These are phyloP conservation scores for Plasmodium cynomolgi DNA, from an alignment of 169 alveolate species.

Conservation along the genomic window DNA sequence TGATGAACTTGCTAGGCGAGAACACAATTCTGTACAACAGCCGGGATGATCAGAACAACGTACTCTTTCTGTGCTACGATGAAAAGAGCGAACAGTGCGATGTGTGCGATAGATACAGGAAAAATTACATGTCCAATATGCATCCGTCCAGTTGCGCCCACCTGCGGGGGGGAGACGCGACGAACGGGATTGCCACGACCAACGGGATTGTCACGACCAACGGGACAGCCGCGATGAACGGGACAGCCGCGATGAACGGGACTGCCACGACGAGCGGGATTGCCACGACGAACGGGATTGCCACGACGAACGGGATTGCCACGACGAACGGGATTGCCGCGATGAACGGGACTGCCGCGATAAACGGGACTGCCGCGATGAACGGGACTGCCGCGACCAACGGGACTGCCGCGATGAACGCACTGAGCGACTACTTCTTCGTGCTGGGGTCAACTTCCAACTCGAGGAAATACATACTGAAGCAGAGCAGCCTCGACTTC, in stretches of 20 bases:
- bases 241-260: not conserved
- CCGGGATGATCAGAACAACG: slow-evolving; percentile 7
- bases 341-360: not conserved
- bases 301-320: not conserved
- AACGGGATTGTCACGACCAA: no score
- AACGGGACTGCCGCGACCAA: not conserved
- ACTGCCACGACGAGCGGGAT: not conserved
- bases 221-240: not conserved
- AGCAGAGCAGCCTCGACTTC: slow-evolving; percentile 38
- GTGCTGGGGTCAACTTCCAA: slow-evolving; percentile 64
- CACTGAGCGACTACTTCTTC: slow-evolving; percentile 32
- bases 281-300: not conserved
- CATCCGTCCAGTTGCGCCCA: not conserved
- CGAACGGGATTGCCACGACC: not conserved
- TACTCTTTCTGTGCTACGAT: slow-evolving; percentile 31
- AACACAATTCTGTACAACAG: not conserved
- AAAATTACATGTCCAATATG: slow-evolving; percentile 64
- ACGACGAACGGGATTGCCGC: not conserved
- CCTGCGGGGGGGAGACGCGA: not conserved
- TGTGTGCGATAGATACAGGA: slow-evolving; percentile 34
- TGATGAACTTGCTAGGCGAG: not conserved
- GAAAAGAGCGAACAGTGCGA: slow-evolving; percentile 48
- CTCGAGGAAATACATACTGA: slow-evolving; percentile 56
- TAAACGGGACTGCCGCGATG: not conserved
- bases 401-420: not conserved